Evolutionary conservation across 2,329 filamentous ascomycete genomes (phyloP), one percentile per base, ranked within the genome.

Genomic region (Penicillium nordicum): DNA sequence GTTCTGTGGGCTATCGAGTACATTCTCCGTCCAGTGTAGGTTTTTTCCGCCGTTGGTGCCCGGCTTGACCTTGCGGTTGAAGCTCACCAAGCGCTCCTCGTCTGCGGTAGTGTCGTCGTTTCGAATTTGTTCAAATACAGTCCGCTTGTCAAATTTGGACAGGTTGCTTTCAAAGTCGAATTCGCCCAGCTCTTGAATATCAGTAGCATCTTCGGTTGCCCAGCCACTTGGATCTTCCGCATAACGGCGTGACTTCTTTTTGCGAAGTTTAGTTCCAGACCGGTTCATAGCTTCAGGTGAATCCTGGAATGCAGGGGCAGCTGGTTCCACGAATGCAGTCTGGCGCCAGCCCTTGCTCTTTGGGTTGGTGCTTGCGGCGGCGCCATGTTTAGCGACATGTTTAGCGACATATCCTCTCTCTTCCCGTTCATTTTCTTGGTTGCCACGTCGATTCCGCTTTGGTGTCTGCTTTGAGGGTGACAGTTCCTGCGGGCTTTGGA

Each of bases 151-250:
- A 67, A 97, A 97, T 69, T 96, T 96, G 45, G 90, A 92, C 32
- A 97, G 80, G 63, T 92, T 92, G 53, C 86, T 87, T 66, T 90
- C 87, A 67, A 97, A 97, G 73, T 97, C 93, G 66, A 97, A 97
- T 59, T 97, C 94, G 11, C 89, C 90, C 80, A 94, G 84, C 70
- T 95, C 93, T 74, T 93, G 90, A 23, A 94, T 90, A 70, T 97
- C 94, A 0, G 91, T 97, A 23, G 93, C 92, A 68, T 97, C 93
- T 70, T 97, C 94, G 0, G 93, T 97, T 4, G 90, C 92, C 92
- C 93, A 97, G 4, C 91, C 93, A 70, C 91, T 95, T 42, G 90
- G 75, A 52, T 82, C 78, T 55, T 84, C 81, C 9, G 65, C 83
- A 58, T 79, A 76, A 63, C 76, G 74, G 62, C 74, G 69, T 73